Base-by-base conservation (phyloP, 495 filamentous ascomycete species). In the Penicillium robsamsonii region DNA sequence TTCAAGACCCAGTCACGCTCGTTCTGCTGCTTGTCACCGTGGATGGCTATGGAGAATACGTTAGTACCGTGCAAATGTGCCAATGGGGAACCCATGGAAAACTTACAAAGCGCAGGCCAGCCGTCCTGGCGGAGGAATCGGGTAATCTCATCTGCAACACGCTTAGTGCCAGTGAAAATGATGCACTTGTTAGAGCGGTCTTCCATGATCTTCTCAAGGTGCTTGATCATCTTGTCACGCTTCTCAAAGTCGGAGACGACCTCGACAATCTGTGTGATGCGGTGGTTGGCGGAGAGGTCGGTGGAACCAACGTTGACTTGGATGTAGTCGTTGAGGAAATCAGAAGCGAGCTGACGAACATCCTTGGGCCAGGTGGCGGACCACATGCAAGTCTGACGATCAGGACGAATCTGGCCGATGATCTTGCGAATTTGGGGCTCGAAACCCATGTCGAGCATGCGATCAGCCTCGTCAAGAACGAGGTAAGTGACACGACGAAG, bases 401-500 rank as follows among this genome's bases (percentile, higher is more conserved):
- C 94, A 56, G 94, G 94, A 61, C 94, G 91, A 78, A 98, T 98
- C 79, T 98, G 94, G 47, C 87, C 80, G 60, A 98, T 91, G 62
- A 97, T 96, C 82, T 96, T 96, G 76, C 92, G 88, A 67, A 98
- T 97, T 74, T 98, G 94, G 64, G 94, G 94, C 80, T 98, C 94
- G 82, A 98, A 98, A 87, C 94, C 94, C 94, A 98, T 97, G 79
- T 98, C 94, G 78, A 98, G 80, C 94, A 98, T 97, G 74, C 95
- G 95, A 81, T 98, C 94, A 70, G 94, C 94, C 82, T 98, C 94
- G 65, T 98, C 94, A 37, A 98, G 87, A 58, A 98, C 91, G 33
- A 98, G 84, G 71, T 97, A 98, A 22, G 94, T 98, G 53, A 98
- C 92, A 75, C 94, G 94, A 54, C 94, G 91, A 57, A 98, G 88